Base-by-base conservation (phyloP, 192 early-diverging fungal species). In the Thoreauomyces humboldtii region DNA sequence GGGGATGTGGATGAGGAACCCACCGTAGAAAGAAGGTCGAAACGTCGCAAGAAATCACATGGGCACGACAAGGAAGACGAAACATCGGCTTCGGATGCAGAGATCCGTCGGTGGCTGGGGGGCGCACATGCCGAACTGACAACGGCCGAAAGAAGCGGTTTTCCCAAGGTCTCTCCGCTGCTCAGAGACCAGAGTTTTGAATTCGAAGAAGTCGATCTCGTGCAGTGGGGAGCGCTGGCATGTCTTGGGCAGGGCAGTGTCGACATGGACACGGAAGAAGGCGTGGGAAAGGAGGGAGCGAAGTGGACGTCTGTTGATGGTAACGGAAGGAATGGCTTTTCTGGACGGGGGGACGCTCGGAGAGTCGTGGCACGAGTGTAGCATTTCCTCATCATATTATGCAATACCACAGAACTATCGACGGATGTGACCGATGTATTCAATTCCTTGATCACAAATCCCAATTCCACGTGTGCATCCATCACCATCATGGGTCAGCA, bases 401-500 rank as follows among this genome's bases (percentile, higher is more conserved):
- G 38, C 11, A 41, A 9, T 12, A 41, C 17, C 11, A 41, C 38
- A 41, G 38, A 41, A 4, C 5, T 36, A 9, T 25, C 2, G 19
- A 27, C 19, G n/a, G 46, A 61, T 41, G 32, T 62, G 15, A 53
- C 31, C 58, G 7, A 41, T 4, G 2, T 69, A 2, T 61, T 55
- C 31, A 38, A 61, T 21, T 25, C 19, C 12, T 15, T 52, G 7
- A 36, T 69, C 19, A 28, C 15, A n/a, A 69, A 69, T 52, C 15
- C 33, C 9, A 35, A 45, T 17, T 24, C 9, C 32, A 34, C 15
- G 9, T 24, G 12, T 29, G 5, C 56, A 2, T 56, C 15, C 5
- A 19, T 70, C 19, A n/a, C 6, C n/a, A 11, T 63, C 24, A 34
- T 45, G 2, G 61, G 42, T 36, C 60, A 62, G 46, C 28, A 31